Evolutionary conservation across 2,329 filamentous ascomycete genomes (phyloP).

Genomic region (Penicillium oxalicum): DNA sequence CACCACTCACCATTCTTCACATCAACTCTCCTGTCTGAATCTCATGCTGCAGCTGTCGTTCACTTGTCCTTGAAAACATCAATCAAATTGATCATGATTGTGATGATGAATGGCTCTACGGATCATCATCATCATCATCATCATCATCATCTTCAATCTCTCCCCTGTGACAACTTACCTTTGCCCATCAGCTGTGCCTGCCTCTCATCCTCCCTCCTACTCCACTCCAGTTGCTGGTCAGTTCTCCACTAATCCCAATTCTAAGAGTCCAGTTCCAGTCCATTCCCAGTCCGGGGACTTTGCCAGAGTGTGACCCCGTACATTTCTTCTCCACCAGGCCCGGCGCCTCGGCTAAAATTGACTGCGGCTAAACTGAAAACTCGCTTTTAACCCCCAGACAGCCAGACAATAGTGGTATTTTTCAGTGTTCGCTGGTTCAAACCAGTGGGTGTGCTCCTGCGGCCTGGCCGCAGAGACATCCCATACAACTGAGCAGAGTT

Average conservation of each 20-base stretch:
- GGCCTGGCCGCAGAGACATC: neutral
- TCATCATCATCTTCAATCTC: too few species aligned
- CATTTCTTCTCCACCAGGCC: neutral
- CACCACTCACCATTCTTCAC: too few species aligned
- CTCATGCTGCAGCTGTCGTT: too few species aligned
- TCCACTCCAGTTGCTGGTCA: neutral
- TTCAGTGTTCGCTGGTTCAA: neutral
- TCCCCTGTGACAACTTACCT: too few species aligned
- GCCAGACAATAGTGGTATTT: neutral
- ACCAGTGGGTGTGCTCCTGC: neutral
- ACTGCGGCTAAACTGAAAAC: slow-evolving; percentile 9
- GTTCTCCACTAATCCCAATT: neutral
- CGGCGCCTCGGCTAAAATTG: neutral
- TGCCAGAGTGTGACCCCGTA: neutral
- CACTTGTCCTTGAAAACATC: too few species aligned
- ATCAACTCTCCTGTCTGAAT: too few species aligned
- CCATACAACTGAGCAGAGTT: neutral
- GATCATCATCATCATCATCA: too few species aligned
- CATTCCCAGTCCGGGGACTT: too few species aligned
- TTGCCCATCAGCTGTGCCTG: neutral
- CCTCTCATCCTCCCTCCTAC: neutral
- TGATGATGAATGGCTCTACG: too few species aligned
- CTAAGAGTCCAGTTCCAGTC: neutral
- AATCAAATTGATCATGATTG: too few species aligned
- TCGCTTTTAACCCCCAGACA: neutral